These are phyloP conservation scores for Termitomyces sp. DNA, from an alignment of 768 basidiomycete genomes.

Conservation along the genomic window DNA sequence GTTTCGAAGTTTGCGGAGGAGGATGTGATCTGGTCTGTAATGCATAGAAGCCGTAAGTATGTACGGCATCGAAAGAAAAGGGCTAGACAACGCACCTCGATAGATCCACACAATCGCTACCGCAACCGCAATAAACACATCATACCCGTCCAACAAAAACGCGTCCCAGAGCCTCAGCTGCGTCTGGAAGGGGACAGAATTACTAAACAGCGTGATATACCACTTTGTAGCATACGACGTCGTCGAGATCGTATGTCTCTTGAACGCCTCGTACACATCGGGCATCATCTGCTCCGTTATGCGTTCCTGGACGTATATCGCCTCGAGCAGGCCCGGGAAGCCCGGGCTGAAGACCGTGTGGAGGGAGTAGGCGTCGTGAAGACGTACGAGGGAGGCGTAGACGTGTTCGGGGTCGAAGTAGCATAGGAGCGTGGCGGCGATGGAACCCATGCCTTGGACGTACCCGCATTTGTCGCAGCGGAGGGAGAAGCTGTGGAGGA, in stretches of 20 bases:
- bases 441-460: conserved; percentile 98
- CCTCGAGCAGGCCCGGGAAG: conserved; percentile 92
- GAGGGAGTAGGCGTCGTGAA: conserved; percentile 87
- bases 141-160: conserved; percentile 86
- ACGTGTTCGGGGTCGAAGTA: conserved; percentile 91
- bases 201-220: conserved; percentile 98
- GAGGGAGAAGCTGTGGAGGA: conserved; percentile 88
- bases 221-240: conserved; percentile 98
- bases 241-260: conserved; percentile 86
- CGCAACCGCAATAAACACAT: conserved; percentile 83
- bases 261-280: conserved; percentile 81
- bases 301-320: conserved; percentile 95
- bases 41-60: neutral
- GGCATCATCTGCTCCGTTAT: conserved; percentile 89
- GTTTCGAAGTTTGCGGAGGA: conserved; percentile 86
- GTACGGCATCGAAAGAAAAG: neutral
- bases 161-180: conserved; percentile 95
- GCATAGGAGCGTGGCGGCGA: conserved; percentile 91
- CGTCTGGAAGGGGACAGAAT: conserved; percentile 93
- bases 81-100: conserved; percentile 68
- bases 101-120: conserved; percentile 91
- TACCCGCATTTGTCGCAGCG: conserved; percentile 88
- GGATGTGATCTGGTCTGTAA: conserved; percentile 81
- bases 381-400: conserved; percentile 79
- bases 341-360: conserved; percentile 90